Percentiles rank a stretch among this genome's conserved stretches.
Conservation (phyloP, 2,329 filamentous ascomycete species). For the Ceratocystis variospora region DNA sequence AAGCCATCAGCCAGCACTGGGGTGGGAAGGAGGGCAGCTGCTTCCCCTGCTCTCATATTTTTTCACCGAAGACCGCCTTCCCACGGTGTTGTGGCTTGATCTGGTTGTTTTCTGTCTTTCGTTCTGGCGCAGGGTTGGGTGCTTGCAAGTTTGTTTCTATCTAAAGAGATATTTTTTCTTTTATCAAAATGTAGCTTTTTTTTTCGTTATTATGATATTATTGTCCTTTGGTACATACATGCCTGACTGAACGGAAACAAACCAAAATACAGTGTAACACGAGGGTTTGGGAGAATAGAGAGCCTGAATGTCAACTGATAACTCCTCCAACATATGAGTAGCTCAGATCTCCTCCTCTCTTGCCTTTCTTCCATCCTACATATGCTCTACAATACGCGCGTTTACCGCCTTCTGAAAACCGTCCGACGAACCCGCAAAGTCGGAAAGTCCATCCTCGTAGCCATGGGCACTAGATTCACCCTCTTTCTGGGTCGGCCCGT, state of each 20-base stretch:
- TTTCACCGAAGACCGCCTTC: neutral
- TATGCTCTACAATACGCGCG: conserved; percentile 70
- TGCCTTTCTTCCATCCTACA: conserved; percentile 37
- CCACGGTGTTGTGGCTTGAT: conserved; percentile 4
- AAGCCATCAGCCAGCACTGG: neutral
- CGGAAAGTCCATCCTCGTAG: conserved; percentile 33
- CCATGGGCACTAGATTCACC: conserved; percentile 24
- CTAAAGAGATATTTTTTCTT: conserved; percentile 12
- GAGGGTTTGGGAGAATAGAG: neutral
- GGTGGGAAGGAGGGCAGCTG: neutral
- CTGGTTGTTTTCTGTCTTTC: conserved; percentile 13
- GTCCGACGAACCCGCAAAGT: conserved; percentile 40
- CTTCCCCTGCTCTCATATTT: neutral
- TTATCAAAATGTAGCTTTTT: conserved; percentile 12
- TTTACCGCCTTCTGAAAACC: conserved; percentile 73
- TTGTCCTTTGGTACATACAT: neutral
- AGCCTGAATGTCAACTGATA: neutral
- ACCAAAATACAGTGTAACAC: neutral
- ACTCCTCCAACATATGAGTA: neutral
- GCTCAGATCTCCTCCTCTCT: neutral
- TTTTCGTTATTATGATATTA: conserved; percentile 19
- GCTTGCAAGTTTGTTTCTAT: conserved; percentile 13
- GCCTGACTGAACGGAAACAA: neutral
- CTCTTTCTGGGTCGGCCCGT: conserved; percentile 30
- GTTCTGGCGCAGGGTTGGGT: conserved; percentile 15